Base-by-base conservation (phyloP, 2,329 filamentous ascomycete genomes). In the Conoideocrella luteorostrata region DNA sequence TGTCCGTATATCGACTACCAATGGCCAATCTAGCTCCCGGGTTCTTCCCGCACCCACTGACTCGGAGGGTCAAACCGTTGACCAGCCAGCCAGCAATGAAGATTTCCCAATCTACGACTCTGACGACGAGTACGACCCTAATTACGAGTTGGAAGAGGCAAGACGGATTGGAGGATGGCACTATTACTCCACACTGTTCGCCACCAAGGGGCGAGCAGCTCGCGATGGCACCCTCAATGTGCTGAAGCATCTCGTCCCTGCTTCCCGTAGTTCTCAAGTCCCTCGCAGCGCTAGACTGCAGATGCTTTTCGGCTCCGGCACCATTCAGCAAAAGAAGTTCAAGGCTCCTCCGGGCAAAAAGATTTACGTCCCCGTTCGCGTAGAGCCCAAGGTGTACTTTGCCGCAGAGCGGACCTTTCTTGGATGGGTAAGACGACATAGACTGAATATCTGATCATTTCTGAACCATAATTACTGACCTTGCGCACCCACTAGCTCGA, bases 341-440 rank as follows among this genome's bases (percentile, higher is more conserved):
- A 83, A 80, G 60, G 86, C 86, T 7, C 86, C 86, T 11, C 82
- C 80, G 62, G 86, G 86, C 43, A 91, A 90, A 78, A 87, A 87
- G 63, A 97, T 98, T 47, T 91, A 97, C 57, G 93, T 98, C 20
- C 91, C 91, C 12, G 84, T 97, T 44, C 82, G 93, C 39, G 90
- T 98, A 26, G 93, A 98, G 65, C 93, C 93, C 26, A 98, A 98
- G 68, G 93, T 98, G 40, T 95, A 89, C 65, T 95, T 98, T 61
- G 93, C 93, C 18, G 90, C 89, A 1, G 93, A 98, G 66, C 80
- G 93, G 51, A 98, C 93, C 1, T 98, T 96, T 68, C 76, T 98
- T 45, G 87, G 88, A 50, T 98, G 93, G 89, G 82, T 86, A 67
- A 69, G 80, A n/a, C n/a, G n/a, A n/a, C n/a, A n/a, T n/a, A n/a